Evolutionary conservation across 2,329 filamentous ascomycete genomes (phyloP), one percentile per base, ranked within the genome.

Genomic region (Ceratocystis destructans): DNA sequence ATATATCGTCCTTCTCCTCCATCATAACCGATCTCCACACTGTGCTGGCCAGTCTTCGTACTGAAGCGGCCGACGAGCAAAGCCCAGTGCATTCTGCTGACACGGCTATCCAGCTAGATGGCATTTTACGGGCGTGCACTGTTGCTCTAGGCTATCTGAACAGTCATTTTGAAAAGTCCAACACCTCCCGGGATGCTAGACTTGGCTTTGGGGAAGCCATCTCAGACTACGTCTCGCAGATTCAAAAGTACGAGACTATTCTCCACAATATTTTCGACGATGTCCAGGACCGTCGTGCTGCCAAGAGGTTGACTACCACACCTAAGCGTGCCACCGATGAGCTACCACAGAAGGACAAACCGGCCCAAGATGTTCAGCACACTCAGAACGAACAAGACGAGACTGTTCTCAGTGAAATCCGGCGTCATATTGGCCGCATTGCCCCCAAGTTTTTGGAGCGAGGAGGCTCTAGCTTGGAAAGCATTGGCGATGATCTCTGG

Each of bases 201-300:
- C 25, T 17, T 15, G 41, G 22, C 15, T 73, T 62, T 71, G 73
- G 37, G 71, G 70, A 15, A 66, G 69, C 59, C 62, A 70, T 64
- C 44, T 46, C 63, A 22, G 62, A 28, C 22, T 48, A 57, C n/a
- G 45, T 67, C 17, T 41, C 55, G 22, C 80, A 80, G 70, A 75
- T 87, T 59, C 75, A 76, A 7, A 77, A 77, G 68, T 80, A 84
- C 68, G 82, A 79, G 71, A 76, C 77, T 4, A 79, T 76, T 48
- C 77, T 86, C 61, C 80, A 82, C 65, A 74, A 79, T 70, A 83
- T 86, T 68, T 76, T 86, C 20, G 80, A 85, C 70, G 80, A 79
- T 0, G 77, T 86, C 20, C 82, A 85, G 71, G 71, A 83, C 55
- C 77, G 80, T 66, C 78, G 79, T 66, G 76, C 77, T 0, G 74